Conservation (phyloP, 2,329 filamentous ascomycete genomes). For the Cladosporium sp. region DNA sequence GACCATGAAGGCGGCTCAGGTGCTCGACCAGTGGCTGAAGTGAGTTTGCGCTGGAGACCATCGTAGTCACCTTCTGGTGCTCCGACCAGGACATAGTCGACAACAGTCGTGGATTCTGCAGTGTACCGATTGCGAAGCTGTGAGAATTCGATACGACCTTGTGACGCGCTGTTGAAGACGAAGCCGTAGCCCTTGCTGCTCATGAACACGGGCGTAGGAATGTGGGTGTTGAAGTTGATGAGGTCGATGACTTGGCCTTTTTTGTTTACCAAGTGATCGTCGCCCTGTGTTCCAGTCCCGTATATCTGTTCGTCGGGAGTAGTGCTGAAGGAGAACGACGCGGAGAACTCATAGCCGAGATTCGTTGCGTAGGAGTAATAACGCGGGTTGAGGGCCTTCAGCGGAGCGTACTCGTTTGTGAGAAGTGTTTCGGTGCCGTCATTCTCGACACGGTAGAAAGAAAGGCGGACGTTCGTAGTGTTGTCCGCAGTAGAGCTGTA, state of each 20-base stretch:
- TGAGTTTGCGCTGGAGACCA: slow-evolving; percentile 29
- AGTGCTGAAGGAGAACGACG: slow-evolving; percentile 41
- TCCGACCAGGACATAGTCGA: slow-evolving; percentile 36
- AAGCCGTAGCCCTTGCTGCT: slow-evolving; percentile 35
- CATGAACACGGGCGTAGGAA: slow-evolving; percentile 35
- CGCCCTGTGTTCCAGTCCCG: slow-evolving; percentile 33
- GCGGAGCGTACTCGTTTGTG: slow-evolving; percentile 38
- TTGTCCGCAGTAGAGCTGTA: slow-evolving; percentile 34
- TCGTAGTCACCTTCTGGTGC: slow-evolving; percentile 35
- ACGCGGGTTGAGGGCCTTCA: slow-evolving; percentile 39
- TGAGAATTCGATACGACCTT: slow-evolving; percentile 36
- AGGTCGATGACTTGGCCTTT: slow-evolving; percentile 35
- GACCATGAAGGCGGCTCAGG: slow-evolving; percentile 34
- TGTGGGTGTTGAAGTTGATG: slow-evolving; percentile 37
- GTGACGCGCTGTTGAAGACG: slow-evolving; percentile 34
- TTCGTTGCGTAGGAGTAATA: slow-evolving; percentile 39
- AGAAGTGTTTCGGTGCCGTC: slow-evolving; percentile 40
- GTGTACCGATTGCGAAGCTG: slow-evolving; percentile 32
- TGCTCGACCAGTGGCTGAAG: slow-evolving; percentile 33
- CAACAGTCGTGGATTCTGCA: slow-evolving; percentile 30
- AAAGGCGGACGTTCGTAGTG: slow-evolving; percentile 36
- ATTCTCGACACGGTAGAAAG: slow-evolving; percentile 38
- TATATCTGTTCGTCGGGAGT: slow-evolving; percentile 37
- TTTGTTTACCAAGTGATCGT: slow-evolving; percentile 36
- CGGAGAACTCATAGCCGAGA: slow-evolving; percentile 39